Evolutionary conservation across 1,284 basidiomycete genomes (phyloP).

Genomic region (Papiliotrema nemorosa): DNA sequence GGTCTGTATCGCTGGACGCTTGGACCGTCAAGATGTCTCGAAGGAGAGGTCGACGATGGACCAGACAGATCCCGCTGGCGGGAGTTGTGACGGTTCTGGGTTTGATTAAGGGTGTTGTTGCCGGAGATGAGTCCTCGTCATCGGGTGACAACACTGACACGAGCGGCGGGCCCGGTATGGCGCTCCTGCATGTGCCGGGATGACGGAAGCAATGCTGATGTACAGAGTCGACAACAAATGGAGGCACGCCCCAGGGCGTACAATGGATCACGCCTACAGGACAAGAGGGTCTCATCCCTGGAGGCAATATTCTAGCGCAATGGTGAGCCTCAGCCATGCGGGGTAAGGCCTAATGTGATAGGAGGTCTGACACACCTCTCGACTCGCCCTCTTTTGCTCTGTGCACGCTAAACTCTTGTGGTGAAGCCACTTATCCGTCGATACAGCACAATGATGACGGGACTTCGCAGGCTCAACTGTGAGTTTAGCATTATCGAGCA

Average conservation of each 20-base stretch:
- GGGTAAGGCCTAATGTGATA: neutral
- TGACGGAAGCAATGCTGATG: neutral
- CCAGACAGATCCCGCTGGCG: no score
- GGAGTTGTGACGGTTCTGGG: no score
- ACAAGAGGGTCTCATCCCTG: neutral
- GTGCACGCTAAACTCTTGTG: conserved; percentile 10
- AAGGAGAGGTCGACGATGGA: no score
- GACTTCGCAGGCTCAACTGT: conserved; percentile 15
- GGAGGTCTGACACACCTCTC: conserved; percentile 10
- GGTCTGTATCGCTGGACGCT: no score
- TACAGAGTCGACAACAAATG: neutral
- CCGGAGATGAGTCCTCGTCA: no score
- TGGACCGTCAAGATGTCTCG: no score
- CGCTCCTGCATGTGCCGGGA: no score
- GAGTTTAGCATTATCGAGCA: neutral
- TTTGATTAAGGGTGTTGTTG: no score
- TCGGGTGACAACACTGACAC: no score
- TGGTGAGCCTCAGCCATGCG: neutral
- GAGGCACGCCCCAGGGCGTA: neutral
- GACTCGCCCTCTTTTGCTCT: conserved; percentile 12
- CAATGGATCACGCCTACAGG: neutral
- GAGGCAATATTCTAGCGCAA: neutral
- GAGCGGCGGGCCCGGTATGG: no score
- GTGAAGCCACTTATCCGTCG: conserved; percentile 8
- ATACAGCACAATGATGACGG: conserved; percentile 13